Evolutionary conservation across 2,329 filamentous ascomycete species (phyloP).

Genomic region (Cadophora gregata): DNA sequence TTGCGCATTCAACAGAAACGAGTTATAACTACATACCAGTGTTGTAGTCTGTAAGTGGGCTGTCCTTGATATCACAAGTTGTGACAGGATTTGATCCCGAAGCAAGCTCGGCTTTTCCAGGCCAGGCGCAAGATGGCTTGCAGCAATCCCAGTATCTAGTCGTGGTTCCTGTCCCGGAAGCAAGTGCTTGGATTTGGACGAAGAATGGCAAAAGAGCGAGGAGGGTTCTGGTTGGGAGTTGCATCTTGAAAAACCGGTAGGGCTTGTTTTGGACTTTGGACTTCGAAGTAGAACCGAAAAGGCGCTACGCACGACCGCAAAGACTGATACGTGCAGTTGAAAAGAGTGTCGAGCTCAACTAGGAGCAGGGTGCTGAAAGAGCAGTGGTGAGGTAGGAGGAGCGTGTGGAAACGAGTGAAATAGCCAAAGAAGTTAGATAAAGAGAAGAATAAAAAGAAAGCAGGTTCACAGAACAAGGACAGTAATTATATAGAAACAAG

Average conservation of each 20-base stretch:
- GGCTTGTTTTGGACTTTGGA: background rate
- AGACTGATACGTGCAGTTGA: slow-evolving; percentile 16
- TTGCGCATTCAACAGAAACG: slow-evolving; percentile 60
- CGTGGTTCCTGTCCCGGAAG: slow-evolving; percentile 40
- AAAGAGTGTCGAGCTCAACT: slow-evolving; percentile 29
- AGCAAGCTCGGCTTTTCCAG: slow-evolving; percentile 59
- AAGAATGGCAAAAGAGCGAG: slow-evolving; percentile 38
- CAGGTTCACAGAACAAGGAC: slow-evolving; percentile 8
- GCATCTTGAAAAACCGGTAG: slow-evolving; percentile 29
- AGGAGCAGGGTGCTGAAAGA: slow-evolving; percentile 20
- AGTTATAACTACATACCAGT: slow-evolving; percentile 61
- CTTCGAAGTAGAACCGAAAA: slow-evolving; percentile 6
- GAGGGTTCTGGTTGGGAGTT: slow-evolving; percentile 34
- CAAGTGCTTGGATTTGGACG: slow-evolving; percentile 30
- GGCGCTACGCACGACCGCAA: slow-evolving; percentile 10
- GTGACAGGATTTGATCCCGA: slow-evolving; percentile 37
- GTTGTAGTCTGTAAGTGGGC: slow-evolving; percentile 56
- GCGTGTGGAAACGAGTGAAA: slow-evolving; percentile 9
- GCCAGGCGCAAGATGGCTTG: slow-evolving; percentile 71
- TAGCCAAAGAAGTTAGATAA: slow-evolving; percentile 14
- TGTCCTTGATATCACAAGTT: slow-evolving; percentile 52
- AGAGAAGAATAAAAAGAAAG: background rate
- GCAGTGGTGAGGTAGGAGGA: slow-evolving; percentile 9
- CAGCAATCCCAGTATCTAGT: slow-evolving; percentile 70
- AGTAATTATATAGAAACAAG: background rate